Evolutionary conservation across 2,329 filamentous ascomycete species (phyloP).

Genomic region (Calonectria crousiana): DNA sequence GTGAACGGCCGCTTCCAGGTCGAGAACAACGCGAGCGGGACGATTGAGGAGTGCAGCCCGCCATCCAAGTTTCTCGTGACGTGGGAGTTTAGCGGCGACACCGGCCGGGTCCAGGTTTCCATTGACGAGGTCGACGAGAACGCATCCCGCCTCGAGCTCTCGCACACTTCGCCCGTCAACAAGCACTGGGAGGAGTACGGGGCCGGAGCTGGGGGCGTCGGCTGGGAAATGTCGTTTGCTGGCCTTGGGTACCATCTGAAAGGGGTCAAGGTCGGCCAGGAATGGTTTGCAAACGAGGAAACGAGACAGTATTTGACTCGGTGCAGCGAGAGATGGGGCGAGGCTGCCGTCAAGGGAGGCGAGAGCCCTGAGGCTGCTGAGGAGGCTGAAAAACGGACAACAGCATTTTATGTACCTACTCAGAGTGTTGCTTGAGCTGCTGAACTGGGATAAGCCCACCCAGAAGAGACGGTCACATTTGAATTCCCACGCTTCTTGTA

Average conservation of each 20-base stretch:
- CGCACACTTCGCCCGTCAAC: neutral
- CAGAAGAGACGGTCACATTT: neutral
- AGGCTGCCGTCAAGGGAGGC: neutral
- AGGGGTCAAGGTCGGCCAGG: neutral
- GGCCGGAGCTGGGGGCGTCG: neutral
- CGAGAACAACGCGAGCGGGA: neutral
- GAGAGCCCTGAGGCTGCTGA: neutral
- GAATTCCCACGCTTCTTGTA: neutral
- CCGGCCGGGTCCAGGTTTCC: neutral
- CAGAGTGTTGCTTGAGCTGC: neutral
- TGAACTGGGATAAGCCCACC: neutral
- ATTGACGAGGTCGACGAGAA: neutral
- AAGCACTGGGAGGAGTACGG: neutral
- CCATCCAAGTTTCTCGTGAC: neutral
- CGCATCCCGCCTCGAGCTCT: neutral
- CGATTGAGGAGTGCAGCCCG: neutral
- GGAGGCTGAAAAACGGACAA: neutral
- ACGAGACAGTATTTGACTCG: neutral
- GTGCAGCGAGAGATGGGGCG: neutral
- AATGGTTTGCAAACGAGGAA: neutral
- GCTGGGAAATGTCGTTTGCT: slow-evolving; percentile 1
- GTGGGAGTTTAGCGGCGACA: neutral
- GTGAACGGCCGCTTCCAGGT: neutral
- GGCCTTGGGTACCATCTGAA: neutral
- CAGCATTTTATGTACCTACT: neutral